Conservation (phyloP, 352 stramenopile genomes). For the Phytopythium cucurbitacearum region DNA sequence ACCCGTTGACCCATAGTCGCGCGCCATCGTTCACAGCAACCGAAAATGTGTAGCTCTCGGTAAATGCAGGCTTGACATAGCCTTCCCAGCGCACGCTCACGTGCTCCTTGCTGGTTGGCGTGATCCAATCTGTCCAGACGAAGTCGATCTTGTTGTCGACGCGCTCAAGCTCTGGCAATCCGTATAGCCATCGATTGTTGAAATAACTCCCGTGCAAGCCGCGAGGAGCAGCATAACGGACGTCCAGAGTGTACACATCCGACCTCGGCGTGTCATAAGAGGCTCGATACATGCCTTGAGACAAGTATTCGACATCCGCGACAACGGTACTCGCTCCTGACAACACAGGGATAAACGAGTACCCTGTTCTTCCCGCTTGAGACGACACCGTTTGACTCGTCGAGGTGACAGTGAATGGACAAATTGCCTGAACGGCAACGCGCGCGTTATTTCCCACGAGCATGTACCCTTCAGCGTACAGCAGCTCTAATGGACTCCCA, state of each 20-base stretch:
- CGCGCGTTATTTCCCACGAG: constrained; percentile 38
- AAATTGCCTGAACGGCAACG: constrained; percentile 36
- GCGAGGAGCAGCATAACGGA: constrained; percentile 62
- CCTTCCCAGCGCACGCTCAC: constrained; percentile 93
- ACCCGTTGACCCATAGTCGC: constrained; percentile 75
- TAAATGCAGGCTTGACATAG: constrained; percentile 89
- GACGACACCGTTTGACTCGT: constrained; percentile 27
- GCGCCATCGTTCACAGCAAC: constrained; percentile 87
- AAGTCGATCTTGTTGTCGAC: constrained; percentile 92
- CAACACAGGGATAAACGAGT: constrained; percentile 66
- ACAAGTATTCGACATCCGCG: constrained; percentile 57
- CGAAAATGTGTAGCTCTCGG: constrained; percentile 87
- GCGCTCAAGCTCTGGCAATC: constrained; percentile 71
- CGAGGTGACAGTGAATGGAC: constrained; percentile 34
- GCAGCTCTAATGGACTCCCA: constrained; percentile 31
- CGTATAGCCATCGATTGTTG: constrained; percentile 95
- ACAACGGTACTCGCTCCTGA: constrained; percentile 42
- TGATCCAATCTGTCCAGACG: constrained; percentile 88
- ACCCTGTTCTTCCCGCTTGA: constrained; percentile 48
- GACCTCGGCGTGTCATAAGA: constrained; percentile 87
- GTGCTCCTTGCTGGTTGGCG: constrained; percentile 90
- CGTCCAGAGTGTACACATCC: constrained; percentile 83
- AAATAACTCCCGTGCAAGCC: constrained; percentile 93
- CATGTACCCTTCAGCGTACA: constrained; percentile 85
- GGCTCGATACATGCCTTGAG: constrained; percentile 80